A percentile compares a stretch with the other conserved stretches of the same genome.
phyloP scores from a whole-genome alignment of 2,329 filamentous ascomycete species.

The Spiromastix sp. region DNA sequence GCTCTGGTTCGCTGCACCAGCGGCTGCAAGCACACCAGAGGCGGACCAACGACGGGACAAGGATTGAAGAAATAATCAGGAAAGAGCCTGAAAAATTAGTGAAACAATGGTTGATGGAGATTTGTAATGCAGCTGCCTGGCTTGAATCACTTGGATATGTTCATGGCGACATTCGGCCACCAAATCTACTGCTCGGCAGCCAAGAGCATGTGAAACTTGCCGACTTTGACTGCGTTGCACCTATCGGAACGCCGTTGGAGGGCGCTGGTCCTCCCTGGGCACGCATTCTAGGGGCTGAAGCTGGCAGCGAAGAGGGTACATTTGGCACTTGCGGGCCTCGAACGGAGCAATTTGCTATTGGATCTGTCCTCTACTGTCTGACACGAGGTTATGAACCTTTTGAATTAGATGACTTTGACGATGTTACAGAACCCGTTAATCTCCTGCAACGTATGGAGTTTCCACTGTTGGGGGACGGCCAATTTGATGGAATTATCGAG shows the following conservation, averaged over 20 bases:
- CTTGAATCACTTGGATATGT: conserved; percentile 11
- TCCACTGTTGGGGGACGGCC: conserved; percentile 1
- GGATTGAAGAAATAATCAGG: conserved; percentile 5
- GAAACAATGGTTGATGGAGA: conserved; percentile 11
- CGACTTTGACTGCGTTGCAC: conserved; percentile 12
- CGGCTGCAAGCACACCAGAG: conserved; percentile 5
- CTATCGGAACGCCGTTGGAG: conserved; percentile 3
- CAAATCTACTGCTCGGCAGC: conserved; percentile 12
- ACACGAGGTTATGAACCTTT: conserved; percentile 5
- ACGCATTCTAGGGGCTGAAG: conserved; percentile 6
- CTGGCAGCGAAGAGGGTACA: conserved; percentile 6
- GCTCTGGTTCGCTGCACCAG: conserved; percentile 3
- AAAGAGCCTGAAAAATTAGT: conserved; percentile 8
- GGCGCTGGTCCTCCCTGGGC: conserved; percentile 6
- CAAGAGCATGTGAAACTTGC: conserved; percentile 12
- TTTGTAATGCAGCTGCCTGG: conserved; percentile 11
- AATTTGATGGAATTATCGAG: conserved; percentile 5
- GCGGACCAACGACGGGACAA: conserved; percentile 1
- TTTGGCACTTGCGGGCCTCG: conserved; percentile 6
- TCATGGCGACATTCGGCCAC: conserved; percentile 13
- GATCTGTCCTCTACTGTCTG: conserved; percentile 7
- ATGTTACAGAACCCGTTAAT: conserved; percentile 1
- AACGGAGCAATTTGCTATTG: conserved; percentile 10
- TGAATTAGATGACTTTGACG: conserved; percentile 4
- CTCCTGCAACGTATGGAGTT: conserved; percentile 5